Base-by-base conservation (phyloP, 805 yeast species). In the Suhomyces canberraensis region DNA sequence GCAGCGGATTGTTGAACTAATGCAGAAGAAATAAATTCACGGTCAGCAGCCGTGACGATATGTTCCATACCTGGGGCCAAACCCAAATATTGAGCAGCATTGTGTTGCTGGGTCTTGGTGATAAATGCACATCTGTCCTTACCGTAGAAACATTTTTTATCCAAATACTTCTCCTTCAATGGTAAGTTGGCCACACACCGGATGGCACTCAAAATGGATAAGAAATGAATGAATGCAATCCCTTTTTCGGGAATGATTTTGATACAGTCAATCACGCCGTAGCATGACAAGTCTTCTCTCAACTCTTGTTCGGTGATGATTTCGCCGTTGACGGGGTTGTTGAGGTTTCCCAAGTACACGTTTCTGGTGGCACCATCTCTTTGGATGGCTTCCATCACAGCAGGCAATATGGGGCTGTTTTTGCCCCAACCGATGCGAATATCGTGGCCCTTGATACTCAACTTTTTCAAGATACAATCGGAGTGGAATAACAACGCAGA, bases 121-220 rank as follows among this genome's bases (percentile, higher is more conserved):
- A 91, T 86, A 52, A 88, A 88, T 2, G 96, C 96, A 67, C 93
- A 86, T 61, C 98, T 74, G 61, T 91, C 98, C 59, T 89, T 90
- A 42, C 97, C 98, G 54, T 87, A 90, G 51, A 78, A 86, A 28
- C 95, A 84, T 59, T 86, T 87, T 40, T 84, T 79, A 46, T 80
- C 83, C 39, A 74, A 68, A 69, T 89, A 91, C 51, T 79, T 80
- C 25, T 79, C 80, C 32, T 70, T 62, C 21, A 76, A 65, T 1
- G 91, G 85, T 38, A 93, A 69, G 40, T 78, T 77, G 33, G 84
- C 78, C 30, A 89, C 96, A 41, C 85, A 89, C 60, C 82, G 76
- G 31, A 89, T 80, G n/a, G 98, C 97, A 37, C 86, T 75, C 35
- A 84, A 63, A 35, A 91, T 88, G 11, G 91, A 79, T 40, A 90